Evolutionary conservation across 768 basidiomycete genomes (phyloP), one percentile per base, ranked within the genome.

Genomic region (Amanita pallidorosea): DNA sequence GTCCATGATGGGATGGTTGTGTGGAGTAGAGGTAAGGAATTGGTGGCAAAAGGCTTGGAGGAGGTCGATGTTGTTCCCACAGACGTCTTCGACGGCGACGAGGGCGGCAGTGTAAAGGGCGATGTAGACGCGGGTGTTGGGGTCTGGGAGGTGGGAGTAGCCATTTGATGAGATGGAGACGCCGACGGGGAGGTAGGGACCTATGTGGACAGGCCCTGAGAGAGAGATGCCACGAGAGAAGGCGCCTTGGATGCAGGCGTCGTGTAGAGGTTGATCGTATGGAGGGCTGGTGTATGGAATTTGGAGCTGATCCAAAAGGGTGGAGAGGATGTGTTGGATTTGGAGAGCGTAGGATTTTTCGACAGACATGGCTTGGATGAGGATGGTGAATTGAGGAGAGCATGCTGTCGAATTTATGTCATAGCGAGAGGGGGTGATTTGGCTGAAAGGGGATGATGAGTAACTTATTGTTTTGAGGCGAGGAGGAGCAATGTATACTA

Each of bases 51-150:
- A 76, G 13, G 55, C 50, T 7, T 62, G 60, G 9, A 72, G 54
- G 5, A 60, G 54, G 5, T 53, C 54, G 13, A 53, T 44, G 45
- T 67, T 63, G 12, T 55, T 53, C 1, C 57, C 54, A n/a, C 63
- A 57, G 1, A 54, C 51, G 52, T 75, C 72, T 54, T 76, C 75
- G 25, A 67, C 50, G 41, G 57, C 67, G 45, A 66, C 64, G n/a
- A 61, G 47, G 46, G 63, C 67, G 0, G 70, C 62, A 1, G 72
- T 73, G 55, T 64, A 73, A 6, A 73, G 59, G 2, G 69, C 65
- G 38, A 73, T 67, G 54, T 65, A 61, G 7, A 69, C 59, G 45
- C 60, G 60, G 1, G 61, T 64, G 33, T 64, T 49, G 48, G 57
- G 45, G 55, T 63, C 50, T 5, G 49, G 38, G 7, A 71, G 57